Percentiles rank a stretch among this genome's conserved stretches.
phyloP scores from a whole-genome alignment of 805 yeast species.

The Metschnikowia vanudenii region DNA sequence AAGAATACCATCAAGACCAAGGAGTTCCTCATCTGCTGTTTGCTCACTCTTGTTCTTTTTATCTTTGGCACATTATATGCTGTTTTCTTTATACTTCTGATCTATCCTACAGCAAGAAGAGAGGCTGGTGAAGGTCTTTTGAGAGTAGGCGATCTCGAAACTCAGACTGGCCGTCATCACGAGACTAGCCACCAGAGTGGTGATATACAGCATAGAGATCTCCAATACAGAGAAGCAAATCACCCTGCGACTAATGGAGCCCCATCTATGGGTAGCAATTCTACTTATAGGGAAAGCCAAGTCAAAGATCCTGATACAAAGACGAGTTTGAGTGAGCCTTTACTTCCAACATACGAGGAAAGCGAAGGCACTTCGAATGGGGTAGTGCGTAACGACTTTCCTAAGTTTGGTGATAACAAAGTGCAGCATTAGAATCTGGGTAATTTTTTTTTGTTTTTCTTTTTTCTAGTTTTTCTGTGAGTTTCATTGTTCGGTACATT shows the following conservation, averaged over 20 bases:
- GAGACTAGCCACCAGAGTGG: slow-evolving; percentile 11
- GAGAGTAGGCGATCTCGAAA: slow-evolving; percentile 23
- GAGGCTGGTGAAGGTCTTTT: slow-evolving; percentile 21
- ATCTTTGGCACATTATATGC: slow-evolving; percentile 30
- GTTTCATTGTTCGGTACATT: too few species aligned
- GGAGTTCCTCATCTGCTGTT: slow-evolving; percentile 30
- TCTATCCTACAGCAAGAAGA: slow-evolving; percentile 18
- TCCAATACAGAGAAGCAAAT: neutral
- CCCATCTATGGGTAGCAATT: neutral
- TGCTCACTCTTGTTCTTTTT: slow-evolving; percentile 33
- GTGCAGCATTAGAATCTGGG: slow-evolving; percentile 23
- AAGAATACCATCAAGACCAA: slow-evolving; percentile 31
- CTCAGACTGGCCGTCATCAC: neutral
- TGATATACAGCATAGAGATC: neutral
- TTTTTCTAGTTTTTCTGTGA: too few species aligned
- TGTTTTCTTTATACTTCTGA: slow-evolving; percentile 28
- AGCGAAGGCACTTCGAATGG: slow-evolving; percentile 17
- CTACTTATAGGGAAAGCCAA: neutral
- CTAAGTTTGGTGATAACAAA: slow-evolving; percentile 30
- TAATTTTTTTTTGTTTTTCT: too few species aligned
- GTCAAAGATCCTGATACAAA: neutral
- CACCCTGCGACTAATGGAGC: too few species aligned
- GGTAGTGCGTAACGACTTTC: slow-evolving; percentile 5
- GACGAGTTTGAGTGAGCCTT: slow-evolving; percentile 4
- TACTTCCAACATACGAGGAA: slow-evolving; percentile 29